Conservation (phyloP, 257 asterid genomes). For the Fraxinus cuspidata region DNA sequence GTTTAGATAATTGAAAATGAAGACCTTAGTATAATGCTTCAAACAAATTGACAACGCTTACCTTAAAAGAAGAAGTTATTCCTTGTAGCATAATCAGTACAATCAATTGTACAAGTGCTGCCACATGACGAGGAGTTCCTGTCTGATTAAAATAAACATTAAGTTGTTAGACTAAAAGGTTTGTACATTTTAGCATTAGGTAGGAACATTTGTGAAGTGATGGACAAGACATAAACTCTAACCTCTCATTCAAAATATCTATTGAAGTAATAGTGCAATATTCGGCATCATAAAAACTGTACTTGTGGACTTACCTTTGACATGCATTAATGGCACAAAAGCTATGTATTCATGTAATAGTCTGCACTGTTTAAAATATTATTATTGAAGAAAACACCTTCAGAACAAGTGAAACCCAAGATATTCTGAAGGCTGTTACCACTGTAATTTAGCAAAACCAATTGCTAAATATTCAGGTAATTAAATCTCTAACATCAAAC, state of each 20-base stretch:
- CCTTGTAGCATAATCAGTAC: background rate
- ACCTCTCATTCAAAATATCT: background rate
- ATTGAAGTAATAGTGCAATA: background rate
- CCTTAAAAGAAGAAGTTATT: background rate
- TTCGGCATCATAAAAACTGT: background rate
- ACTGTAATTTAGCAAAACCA: constrained; percentile 1
- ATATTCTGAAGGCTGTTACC: background rate
- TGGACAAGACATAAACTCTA: background rate
- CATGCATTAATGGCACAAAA: background rate
- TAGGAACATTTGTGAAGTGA: background rate
- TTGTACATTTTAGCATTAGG: background rate
- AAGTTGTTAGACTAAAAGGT: background rate
- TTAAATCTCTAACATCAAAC: background rate
- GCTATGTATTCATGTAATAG: background rate
- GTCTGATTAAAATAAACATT: background rate
- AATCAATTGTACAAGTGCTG: background rate
- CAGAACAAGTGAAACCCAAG: background rate
- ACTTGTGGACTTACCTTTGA: background rate
- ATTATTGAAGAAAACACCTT: background rate
- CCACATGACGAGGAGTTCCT: constrained; percentile 2
- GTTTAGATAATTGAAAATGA: background rate
- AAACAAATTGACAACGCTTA: background rate
- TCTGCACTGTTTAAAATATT: background rate
- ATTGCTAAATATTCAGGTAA: background rate
- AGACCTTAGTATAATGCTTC: background rate